Conservation (phyloP, 495 filamentous ascomycete species). For the Aspergillus avenaceus region DNA sequence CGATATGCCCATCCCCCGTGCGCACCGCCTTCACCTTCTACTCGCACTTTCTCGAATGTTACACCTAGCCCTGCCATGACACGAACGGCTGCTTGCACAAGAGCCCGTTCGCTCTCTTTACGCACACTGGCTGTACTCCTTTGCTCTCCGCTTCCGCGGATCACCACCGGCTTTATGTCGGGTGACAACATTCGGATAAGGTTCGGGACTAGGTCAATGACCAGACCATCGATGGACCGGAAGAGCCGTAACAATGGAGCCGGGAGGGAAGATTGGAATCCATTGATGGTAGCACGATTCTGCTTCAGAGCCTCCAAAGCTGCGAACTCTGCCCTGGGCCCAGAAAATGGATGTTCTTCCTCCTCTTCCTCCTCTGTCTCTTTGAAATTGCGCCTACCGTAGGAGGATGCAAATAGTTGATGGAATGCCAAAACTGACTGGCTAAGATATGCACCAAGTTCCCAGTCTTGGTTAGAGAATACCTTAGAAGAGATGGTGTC, state of each 20-base stretch:
- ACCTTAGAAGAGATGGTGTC: slow-evolving; percentile 74
- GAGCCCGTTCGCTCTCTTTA: slow-evolving; percentile 73
- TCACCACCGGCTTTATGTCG: slow-evolving; percentile 86
- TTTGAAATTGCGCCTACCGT: slow-evolving; percentile 31
- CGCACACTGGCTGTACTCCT: slow-evolving; percentile 77
- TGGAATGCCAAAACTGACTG: slow-evolving; percentile 87
- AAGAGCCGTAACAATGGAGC: slow-evolving; percentile 66
- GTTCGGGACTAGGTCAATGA: slow-evolving; percentile 79
- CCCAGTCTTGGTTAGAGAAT: slow-evolving; percentile 78
- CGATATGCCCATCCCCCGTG: slow-evolving; percentile 74
- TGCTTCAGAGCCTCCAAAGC: slow-evolving; percentile 73
- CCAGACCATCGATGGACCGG: slow-evolving; percentile 66
- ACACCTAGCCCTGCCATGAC: slow-evolving; percentile 78
- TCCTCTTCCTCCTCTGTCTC: slow-evolving; percentile 49
- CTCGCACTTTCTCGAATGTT: slow-evolving; percentile 72
- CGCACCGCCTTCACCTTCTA: slow-evolving; percentile 60
- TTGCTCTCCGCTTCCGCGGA: slow-evolving; percentile 65
- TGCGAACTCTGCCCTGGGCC: slow-evolving; percentile 71
- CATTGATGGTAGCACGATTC: slow-evolving; percentile 52
- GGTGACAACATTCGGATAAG: slow-evolving; percentile 79
- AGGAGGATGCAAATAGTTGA: slow-evolving; percentile 69
- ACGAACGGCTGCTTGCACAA: slow-evolving; percentile 72
- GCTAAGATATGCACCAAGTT: slow-evolving; percentile 77
- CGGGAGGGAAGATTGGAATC: slow-evolving; percentile 54
- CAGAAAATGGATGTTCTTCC: slow-evolving; percentile 67